Conservation (phyloP, 2,329 filamentous ascomycete species). For the Bipolaris gigantea region DNA sequence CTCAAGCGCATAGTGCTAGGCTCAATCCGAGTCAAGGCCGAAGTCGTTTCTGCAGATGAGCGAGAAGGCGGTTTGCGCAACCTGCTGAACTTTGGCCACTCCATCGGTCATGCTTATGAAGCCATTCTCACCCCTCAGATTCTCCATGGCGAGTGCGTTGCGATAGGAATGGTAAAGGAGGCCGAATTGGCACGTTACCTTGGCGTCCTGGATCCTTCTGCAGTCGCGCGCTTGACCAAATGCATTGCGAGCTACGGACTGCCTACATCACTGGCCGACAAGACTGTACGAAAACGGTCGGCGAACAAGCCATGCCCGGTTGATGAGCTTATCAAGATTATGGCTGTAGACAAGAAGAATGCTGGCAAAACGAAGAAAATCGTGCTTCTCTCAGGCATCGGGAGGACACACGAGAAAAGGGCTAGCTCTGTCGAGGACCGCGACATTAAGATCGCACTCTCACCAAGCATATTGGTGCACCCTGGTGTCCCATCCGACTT, state of each 20-base stretch:
- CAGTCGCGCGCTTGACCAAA: conserved; percentile 86
- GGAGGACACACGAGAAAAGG: conserved; percentile 80
- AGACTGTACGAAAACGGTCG: conserved; percentile 76
- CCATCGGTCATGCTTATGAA: conserved; percentile 95
- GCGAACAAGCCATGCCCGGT: conserved; percentile 87
- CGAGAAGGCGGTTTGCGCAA: conserved; percentile 92
- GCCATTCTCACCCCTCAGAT: conserved; percentile 94
- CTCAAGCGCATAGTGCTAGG: conserved; percentile 72
- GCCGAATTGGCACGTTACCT: conserved; percentile 89
- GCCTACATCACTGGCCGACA: conserved; percentile 82
- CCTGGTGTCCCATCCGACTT: conserved; percentile 70
- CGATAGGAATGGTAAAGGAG: conserved; percentile 98
- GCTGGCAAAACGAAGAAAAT: conserved; percentile 94
- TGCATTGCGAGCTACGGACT: conserved; percentile 93
- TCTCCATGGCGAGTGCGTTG: conserved; percentile 91
- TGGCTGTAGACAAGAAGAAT: conserved; percentile 99
- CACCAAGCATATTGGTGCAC: conserved; percentile 72
- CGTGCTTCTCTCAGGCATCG: conserved; percentile 87
- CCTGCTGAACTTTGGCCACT: conserved; percentile 95
- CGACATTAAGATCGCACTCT: conserved; percentile 80
- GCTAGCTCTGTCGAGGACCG: conserved; percentile 88
- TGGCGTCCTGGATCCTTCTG: conserved; percentile 80
- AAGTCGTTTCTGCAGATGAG: conserved; percentile 92
- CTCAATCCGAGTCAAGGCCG: conserved; percentile 89
- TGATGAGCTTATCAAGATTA: conserved; percentile 82